phyloP scores from a whole-genome alignment of 169 alveolate genomes.

The Cryptosporidium baileyi region DNA sequence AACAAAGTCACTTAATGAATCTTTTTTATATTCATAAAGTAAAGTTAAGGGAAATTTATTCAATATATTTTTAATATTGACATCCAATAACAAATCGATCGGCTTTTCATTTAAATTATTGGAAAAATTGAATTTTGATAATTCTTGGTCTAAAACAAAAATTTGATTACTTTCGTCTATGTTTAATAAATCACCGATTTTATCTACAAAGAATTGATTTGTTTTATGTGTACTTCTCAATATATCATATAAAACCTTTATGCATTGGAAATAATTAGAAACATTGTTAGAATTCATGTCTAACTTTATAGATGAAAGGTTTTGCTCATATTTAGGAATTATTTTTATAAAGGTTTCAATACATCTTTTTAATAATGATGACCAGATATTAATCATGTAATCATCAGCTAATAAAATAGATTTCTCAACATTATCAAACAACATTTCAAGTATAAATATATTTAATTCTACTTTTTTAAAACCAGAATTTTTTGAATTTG shows the following conservation, averaged over 20 bases:
- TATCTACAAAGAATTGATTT: background rate
- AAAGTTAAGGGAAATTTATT: background rate
- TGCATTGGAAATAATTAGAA: background rate
- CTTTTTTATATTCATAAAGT: background rate
- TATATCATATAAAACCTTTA: background rate
- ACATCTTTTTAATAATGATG: slow-evolving; percentile 32
- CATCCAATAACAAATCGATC: background rate
- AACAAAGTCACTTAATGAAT: background rate
- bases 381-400: slow-evolving; percentile 31
- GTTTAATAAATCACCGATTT: slow-evolving; percentile 10
- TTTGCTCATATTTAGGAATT: background rate
- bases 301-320: background rate
- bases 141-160: background rate
- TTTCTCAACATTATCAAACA: slow-evolving; percentile 25
- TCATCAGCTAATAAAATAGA: slow-evolving; percentile 24
- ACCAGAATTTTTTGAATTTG: background rate
- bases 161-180: background rate
- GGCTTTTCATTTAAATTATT: background rate
- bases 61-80: background rate
- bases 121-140: background rate
- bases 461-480: slow-evolving; percentile 4
- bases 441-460: slow-evolving; percentile 3
- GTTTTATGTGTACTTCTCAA: background rate
- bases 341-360: slow-evolving; percentile 14
- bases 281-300: background rate